A percentile compares a stretch with the other conserved stretches of the same genome.
Evolutionary conservation across 148 eudicot genomes (phyloP).

Genomic region (Drosera capensis): DNA sequence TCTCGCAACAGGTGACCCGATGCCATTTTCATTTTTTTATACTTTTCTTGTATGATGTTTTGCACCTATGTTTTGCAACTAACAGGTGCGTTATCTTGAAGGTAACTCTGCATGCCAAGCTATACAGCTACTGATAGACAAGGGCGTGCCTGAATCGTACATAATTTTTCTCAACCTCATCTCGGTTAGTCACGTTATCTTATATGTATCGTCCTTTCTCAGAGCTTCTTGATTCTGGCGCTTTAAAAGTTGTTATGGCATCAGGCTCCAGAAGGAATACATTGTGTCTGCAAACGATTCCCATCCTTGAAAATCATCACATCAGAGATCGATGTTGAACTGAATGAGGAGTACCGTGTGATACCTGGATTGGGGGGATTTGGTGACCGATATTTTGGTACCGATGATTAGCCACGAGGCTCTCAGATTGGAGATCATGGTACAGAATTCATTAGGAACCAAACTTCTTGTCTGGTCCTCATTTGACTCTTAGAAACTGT

Average conservation of each 20-base stretch:
- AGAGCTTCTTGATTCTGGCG: background rate
- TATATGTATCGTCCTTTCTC: background rate
- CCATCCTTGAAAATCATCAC: conserved; percentile 86
- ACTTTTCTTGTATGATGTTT: background rate
- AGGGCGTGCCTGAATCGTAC: conserved; percentile 96
- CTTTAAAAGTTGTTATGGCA: background rate
- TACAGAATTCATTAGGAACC: no score
- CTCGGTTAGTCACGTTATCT: conserved; percentile 40
- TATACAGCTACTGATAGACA: conserved; percentile 72
- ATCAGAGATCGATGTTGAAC: conserved; percentile 70
- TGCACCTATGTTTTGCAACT: no score
- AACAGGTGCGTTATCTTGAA: conserved; percentile 17
- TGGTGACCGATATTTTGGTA: conserved; percentile 96
- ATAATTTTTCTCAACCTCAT: conserved; percentile 86
- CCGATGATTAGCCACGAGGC: conserved; percentile 44
- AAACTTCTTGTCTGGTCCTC: no score
- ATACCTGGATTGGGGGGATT: conserved; percentile 95
- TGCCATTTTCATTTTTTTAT: background rate
- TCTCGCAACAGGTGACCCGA: conserved; percentile 74
- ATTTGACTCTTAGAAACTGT: no score
- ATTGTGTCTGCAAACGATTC: conserved; percentile 67
- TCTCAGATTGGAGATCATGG: conserved; percentile 1
- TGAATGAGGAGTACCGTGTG: conserved; percentile 79
- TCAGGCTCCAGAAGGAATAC: conserved; percentile 93
- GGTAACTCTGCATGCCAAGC: conserved; percentile 98